A percentile compares a stretch with the other conserved stretches of the same genome.
Conservation (phyloP, 2,329 filamentous ascomycete species). For the Calonectria multiphialidica region DNA sequence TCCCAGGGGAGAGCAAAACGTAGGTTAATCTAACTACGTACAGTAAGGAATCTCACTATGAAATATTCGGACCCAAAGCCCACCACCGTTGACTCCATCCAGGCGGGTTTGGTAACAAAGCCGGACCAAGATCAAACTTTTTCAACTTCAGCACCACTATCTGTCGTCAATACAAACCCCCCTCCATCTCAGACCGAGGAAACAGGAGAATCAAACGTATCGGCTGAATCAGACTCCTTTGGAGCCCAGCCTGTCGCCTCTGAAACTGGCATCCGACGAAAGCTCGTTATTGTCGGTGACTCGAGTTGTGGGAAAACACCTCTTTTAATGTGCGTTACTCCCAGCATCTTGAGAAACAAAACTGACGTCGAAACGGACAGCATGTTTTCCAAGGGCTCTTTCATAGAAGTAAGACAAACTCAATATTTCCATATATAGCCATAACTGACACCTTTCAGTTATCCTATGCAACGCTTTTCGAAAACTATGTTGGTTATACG, state of each 20-base stretch:
- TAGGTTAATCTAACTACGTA: not conserved
- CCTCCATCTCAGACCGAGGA: not conserved
- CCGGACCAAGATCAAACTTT: not conserved
- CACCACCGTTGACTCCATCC: no score
- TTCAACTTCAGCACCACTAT: not conserved
- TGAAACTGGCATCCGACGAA: not conserved
- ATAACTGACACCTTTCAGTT: not conserved
- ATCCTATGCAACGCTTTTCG: not conserved
- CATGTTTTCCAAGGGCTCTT: not conserved
- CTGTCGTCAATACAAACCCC: not conserved
- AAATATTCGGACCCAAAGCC: not conserved
- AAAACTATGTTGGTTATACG: not conserved
- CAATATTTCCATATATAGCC: not conserved
- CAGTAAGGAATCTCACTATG: not conserved
- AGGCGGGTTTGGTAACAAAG: not conserved
- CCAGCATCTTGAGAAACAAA: not conserved
- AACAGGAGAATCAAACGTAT: not conserved
- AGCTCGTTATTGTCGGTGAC: not conserved
- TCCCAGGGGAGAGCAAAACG: not conserved
- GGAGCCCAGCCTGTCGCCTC: not conserved
- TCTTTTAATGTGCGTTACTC: not conserved
- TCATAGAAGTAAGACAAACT: not conserved
- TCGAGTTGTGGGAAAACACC: not conserved
- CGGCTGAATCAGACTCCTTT: not conserved
- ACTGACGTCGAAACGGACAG: not conserved